phyloP scores from a whole-genome alignment of 345 rosid genomes.

The Citrus australasica region DNA sequence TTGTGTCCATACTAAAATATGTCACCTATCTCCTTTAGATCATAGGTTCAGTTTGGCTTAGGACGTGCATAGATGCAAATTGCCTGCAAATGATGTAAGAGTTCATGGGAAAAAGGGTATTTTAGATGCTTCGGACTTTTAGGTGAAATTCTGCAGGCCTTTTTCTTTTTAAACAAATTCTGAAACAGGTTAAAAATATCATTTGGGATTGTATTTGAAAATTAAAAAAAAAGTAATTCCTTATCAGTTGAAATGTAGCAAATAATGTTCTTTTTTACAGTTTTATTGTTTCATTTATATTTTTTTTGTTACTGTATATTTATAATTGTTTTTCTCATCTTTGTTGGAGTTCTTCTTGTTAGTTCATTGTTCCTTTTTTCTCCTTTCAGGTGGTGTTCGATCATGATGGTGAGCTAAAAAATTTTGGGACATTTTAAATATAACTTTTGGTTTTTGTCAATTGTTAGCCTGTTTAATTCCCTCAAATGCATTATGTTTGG shows the following conservation, averaged over 20 bases:
- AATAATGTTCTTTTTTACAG: neutral
- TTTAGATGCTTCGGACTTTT: neutral
- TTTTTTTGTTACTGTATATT: neutral
- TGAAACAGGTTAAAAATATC: neutral
- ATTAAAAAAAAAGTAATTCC: neutral
- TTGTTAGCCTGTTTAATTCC: neutral
- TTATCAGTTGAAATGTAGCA: neutral
- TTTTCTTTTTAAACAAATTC: too few species aligned
- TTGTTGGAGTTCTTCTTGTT: constrained; percentile 16
- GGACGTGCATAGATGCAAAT: neutral
- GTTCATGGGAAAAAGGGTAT: neutral
- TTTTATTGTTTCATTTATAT: neutral
- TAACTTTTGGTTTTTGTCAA: neutral
- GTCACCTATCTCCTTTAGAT: neutral
- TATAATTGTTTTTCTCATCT: neutral
- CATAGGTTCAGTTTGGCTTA: neutral
- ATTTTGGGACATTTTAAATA: neutral
- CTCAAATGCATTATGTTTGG: neutral
- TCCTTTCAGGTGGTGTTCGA: constrained; percentile 89
- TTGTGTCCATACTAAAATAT: neutral
- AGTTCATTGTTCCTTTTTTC: constrained; percentile 16
- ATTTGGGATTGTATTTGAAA: neutral
- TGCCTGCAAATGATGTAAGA: neutral
- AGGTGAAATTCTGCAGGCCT: neutral
- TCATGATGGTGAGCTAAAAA: constrained; percentile 81